These are phyloP conservation scores for Gossypium thurberi DNA, from an alignment of 345 rosid species.

Conservation along the genomic window DNA sequence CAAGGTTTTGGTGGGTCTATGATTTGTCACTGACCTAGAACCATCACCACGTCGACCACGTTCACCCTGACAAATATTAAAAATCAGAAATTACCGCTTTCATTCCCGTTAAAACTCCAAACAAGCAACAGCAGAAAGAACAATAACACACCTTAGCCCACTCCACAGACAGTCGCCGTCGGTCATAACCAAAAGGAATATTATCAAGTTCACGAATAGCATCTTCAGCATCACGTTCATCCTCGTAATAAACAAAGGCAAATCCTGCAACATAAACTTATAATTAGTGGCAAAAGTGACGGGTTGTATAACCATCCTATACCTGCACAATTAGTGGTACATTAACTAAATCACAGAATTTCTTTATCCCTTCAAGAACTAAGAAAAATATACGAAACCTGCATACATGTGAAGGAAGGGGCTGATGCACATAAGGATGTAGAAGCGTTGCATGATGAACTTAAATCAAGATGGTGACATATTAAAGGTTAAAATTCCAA, in stretches of 20 bases:
- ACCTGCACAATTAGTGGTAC: slow-evolving; percentile 21
- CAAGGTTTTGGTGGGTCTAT: slow-evolving; percentile 81
- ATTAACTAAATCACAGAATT: slow-evolving; percentile 33
- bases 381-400: slow-evolving; percentile 59
- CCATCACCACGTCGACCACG: slow-evolving; percentile 68
- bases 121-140: neutral
- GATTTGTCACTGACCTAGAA: slow-evolving; percentile 37
- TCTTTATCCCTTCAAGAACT: slow-evolving; percentile 25
- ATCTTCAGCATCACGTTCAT: slow-evolving; percentile 81
- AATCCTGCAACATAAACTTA: slow-evolving; percentile 48
- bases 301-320: slow-evolving; percentile 8
- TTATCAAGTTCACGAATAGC: slow-evolving; percentile 69
- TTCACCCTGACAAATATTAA: slow-evolving; percentile 43
- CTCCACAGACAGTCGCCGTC: slow-evolving; percentile 65
- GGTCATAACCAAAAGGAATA: slow-evolving; percentile 65
- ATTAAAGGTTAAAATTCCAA: slow-evolving; percentile 45
- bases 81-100: neutral
- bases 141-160: slow-evolving; percentile 64
- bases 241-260: slow-evolving; percentile 88
- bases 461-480: slow-evolving; percentile 54
- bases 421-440: slow-evolving; percentile 72
- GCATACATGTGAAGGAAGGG: slow-evolving; percentile 59
- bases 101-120: neutral
- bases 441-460: slow-evolving; percentile 73
- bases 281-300: slow-evolving; percentile 13